These are phyloP conservation scores for Scedosporium apiospermum DNA, from an alignment of 2,329 filamentous ascomycete genomes.

Conservation along the genomic window DNA sequence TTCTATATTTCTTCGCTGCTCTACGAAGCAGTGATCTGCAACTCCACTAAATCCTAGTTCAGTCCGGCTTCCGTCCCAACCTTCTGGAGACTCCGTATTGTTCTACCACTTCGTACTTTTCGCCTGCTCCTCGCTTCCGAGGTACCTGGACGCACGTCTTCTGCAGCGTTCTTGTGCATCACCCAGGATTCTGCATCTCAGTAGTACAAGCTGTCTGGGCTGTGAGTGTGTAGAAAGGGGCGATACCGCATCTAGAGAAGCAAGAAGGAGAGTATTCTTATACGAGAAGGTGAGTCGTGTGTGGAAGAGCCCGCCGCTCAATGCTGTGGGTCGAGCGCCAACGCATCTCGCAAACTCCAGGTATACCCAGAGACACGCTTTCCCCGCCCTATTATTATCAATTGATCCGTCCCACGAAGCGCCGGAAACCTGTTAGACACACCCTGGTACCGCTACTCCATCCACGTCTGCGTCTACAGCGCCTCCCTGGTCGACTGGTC, in stretches of 20 bases:
- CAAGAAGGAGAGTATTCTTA: not conserved
- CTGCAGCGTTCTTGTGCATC: not conserved
- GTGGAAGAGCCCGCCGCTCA: not conserved
- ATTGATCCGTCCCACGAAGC: conserved; percentile 5
- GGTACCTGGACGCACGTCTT: not conserved
- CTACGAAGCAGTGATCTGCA: no score
- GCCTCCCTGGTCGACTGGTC: not conserved
- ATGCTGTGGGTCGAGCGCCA: conserved; percentile 5
- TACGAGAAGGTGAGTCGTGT: not conserved
- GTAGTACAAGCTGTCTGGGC: not conserved
- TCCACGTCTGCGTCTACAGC: conserved; percentile 4
- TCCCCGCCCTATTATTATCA: conserved; percentile 5
- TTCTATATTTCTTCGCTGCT: no score
- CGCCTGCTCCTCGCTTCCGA: conserved; percentile 2
- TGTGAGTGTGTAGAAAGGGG: not conserved
- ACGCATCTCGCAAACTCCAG: not conserved
- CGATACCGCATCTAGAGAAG: not conserved
- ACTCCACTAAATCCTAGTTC: not conserved
- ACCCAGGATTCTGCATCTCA: not conserved
- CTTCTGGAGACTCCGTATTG: not conserved
- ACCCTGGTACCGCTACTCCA: conserved; percentile 6
- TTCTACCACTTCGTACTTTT: no score
- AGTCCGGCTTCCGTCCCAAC: not conserved
- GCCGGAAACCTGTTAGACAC: conserved; percentile 3
- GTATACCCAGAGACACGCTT: not conserved